Percentiles rank a stretch among this genome's conserved stretches.
These are phyloP conservation scores for Talaromyces sp. DNA, from an alignment of 2,329 filamentous ascomycete genomes.

Conservation along the genomic window DNA sequence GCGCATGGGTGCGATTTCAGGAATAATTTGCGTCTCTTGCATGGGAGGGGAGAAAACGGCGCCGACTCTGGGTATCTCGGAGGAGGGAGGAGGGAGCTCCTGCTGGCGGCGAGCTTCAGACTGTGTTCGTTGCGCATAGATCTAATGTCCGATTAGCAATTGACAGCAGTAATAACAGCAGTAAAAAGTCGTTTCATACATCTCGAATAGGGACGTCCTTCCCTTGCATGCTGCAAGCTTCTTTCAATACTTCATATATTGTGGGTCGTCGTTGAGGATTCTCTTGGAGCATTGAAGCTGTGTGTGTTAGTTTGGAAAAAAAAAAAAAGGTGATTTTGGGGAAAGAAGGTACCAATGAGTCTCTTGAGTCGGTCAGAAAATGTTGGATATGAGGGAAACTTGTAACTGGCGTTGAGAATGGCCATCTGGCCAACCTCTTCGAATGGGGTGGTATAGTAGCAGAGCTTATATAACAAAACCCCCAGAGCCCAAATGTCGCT, in stretches of 20 bases:
- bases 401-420: constrained; percentile 92
- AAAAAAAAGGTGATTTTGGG: neutral
- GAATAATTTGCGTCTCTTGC: constrained; percentile 66
- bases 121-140: constrained; percentile 57
- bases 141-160: neutral
- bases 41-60: constrained; percentile 74
- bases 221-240: constrained; percentile 84
- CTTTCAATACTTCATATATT: constrained; percentile 86
- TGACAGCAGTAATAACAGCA: neutral
- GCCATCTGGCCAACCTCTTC: constrained; percentile 97
- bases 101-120: constrained; percentile 60
- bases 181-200: constrained; percentile 48
- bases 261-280: constrained; percentile 75
- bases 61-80: constrained; percentile 62
- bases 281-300: constrained; percentile 86
- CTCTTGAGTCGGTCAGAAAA: constrained; percentile 89
- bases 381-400: constrained; percentile 77
- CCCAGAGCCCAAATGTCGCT: constrained; percentile 97
- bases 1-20: constrained; percentile 90
- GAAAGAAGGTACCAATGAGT: constrained; percentile 63
- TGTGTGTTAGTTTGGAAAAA: constrained; percentile 5
- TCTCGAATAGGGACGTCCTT: constrained; percentile 83
- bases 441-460: constrained; percentile 98
- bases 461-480: constrained; percentile 93
- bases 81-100: constrained; percentile 52